Evolutionary conservation across 192 early-diverging fungal species (phyloP).

Genomic region (Coemansia sp.): DNA sequence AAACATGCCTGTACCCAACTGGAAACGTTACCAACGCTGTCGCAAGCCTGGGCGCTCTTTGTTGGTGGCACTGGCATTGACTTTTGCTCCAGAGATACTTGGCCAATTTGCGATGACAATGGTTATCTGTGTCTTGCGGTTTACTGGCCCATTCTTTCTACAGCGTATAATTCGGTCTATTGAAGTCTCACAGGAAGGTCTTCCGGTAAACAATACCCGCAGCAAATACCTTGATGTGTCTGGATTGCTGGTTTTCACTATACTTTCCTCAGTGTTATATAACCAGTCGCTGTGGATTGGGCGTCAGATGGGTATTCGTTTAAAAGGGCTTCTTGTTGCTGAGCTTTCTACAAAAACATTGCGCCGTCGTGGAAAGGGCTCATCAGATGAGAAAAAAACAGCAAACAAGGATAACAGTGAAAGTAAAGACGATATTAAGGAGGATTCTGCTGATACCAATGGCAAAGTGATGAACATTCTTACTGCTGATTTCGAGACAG

Average conservation of each 20-base stretch:
- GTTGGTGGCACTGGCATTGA: conserved; percentile 41
- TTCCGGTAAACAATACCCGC: too few relatives aligned
- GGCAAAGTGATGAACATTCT: conserved; percentile 75
- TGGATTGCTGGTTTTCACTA: conserved; percentile 18
- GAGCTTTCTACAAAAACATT: conserved; percentile 68
- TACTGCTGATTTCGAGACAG: conserved; percentile 64
- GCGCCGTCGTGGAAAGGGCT: conserved; percentile 57
- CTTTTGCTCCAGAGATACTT: conserved; percentile 48
- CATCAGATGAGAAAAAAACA: conserved; percentile 15
- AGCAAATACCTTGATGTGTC: conserved; percentile 25
- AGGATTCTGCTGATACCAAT: conserved; percentile 12
- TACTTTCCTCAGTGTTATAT: conserved; percentile 37
- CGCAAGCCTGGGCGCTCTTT: conserved; percentile 17
- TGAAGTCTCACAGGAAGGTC: conserved; percentile 56
- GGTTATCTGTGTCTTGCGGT: conserved; percentile 24
- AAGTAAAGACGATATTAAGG: not conserved
- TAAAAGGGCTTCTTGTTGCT: conserved; percentile 58
- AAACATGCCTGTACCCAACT: conserved; percentile 50
- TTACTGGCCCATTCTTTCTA: conserved; percentile 9
- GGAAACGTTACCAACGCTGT: conserved; percentile 27
- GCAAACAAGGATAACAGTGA: conserved; percentile 5
- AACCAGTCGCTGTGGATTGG: conserved; percentile 66
- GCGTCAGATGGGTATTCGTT: conserved; percentile 61
- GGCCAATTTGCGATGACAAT: conserved; percentile 41
- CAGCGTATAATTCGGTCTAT: conserved; percentile 61